phyloP scores from a whole-genome alignment of 1,284 basidiomycete genomes.

The Trichosporon asahii region DNA sequence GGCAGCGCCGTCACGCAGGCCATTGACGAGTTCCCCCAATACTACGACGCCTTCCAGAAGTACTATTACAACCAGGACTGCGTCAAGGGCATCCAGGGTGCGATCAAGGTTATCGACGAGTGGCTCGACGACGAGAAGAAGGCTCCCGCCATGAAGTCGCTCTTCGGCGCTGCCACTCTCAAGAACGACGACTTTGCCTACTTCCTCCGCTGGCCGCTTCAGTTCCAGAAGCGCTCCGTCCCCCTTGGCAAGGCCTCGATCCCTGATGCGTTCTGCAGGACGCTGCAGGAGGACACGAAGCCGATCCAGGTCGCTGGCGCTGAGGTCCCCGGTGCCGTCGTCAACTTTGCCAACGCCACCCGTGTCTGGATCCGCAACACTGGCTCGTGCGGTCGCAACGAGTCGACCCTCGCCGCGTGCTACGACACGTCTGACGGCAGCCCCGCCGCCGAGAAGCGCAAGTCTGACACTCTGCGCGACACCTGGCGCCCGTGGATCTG shows the following conservation, averaged over 20 bases:
- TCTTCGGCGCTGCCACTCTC: constrained; percentile 71
- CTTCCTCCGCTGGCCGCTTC: constrained; percentile 58
- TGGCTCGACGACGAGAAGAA: constrained; percentile 57
- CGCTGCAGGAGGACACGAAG: constrained; percentile 53
- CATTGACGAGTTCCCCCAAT: constrained; percentile 57
- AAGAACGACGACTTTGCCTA: constrained; percentile 75
- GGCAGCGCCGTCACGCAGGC: constrained; percentile 64
- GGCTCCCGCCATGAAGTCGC: constrained; percentile 59
- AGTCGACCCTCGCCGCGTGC: constrained; percentile 65
- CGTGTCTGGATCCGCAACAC: constrained; percentile 23
- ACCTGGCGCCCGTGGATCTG: constrained; percentile 85
- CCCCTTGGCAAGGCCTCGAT: background rate
- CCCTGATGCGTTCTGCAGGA: constrained; percentile 74
- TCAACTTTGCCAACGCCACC: constrained; percentile 74
- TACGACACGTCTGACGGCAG: constrained; percentile 68
- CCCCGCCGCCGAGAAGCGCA: constrained; percentile 63
- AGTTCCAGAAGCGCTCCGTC: constrained; percentile 55
- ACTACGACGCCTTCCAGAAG: constrained; percentile 78
- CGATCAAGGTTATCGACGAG: constrained; percentile 63
- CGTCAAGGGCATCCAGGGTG: constrained; percentile 63
- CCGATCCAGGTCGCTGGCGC: constrained; percentile 34
- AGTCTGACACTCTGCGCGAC: constrained; percentile 58
- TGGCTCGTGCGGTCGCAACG: constrained; percentile 64
- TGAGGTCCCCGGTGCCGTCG: constrained; percentile 53
- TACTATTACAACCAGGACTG: constrained; percentile 73